phyloP scores from a whole-genome alignment of 2,329 filamentous ascomycete genomes.

The Phyllosticta paracitricarpa region DNA sequence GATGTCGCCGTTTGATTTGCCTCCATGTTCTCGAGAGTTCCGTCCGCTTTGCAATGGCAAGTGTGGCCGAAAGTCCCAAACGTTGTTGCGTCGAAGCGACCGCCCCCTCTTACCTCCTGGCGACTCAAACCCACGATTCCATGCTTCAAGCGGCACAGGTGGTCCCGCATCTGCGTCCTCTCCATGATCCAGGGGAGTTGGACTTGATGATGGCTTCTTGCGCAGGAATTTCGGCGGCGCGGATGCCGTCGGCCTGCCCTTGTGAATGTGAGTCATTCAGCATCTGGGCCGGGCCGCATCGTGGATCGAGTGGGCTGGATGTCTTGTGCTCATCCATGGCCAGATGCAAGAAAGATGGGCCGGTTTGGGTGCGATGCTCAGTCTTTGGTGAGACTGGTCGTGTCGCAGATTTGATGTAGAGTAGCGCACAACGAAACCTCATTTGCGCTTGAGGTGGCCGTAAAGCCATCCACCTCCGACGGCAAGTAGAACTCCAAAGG shows the following conservation, averaged over 20 bases:
- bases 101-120: background rate
- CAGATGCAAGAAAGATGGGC: background rate
- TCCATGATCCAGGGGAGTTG: background rate
- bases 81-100: background rate
- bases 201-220: background rate
- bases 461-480: constrained; percentile 37
- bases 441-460: constrained; percentile 25
- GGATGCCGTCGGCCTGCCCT: background rate
- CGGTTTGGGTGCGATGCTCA: background rate
- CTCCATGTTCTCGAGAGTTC: background rate
- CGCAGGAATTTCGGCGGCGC: background rate
- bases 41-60: background rate
- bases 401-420: background rate
- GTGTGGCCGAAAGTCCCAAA: background rate
- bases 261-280: background rate
- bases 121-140: background rate
- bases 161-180: background rate
- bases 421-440: background rate
- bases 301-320: background rate
- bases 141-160: background rate
- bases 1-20: background rate
- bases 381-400: background rate
- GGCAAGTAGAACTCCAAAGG: constrained; percentile 34
- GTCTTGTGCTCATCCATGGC: background rate
- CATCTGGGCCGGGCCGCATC: background rate